Percentiles rank a stretch among this genome's conserved stretches.
These are phyloP conservation scores for Hordeum vulgare DNA, from an alignment of 176 grass and related monocot genomes.

Conservation along the genomic window MorexV3_pseudomolecules_assembly NC_058524.1:109759372-109759871, in stretches of 20 bases:
- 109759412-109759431: background rate
- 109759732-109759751: constrained; percentile 61
- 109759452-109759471: background rate
- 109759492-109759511: background rate
- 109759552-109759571: background rate
- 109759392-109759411: background rate
- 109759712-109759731: constrained; percentile 47
- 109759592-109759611: background rate
- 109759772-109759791: constrained; percentile 60
- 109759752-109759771: constrained; percentile 63
- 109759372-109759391: background rate
- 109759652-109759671: constrained; percentile 83
- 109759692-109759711: constrained; percentile 53
- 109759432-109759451: background rate
- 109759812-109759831: constrained; percentile 61
- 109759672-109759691: constrained; percentile 83
- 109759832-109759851: constrained; percentile 85
- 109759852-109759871: constrained; percentile 78
- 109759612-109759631: background rate
- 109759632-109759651: background rate
- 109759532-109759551: background rate
- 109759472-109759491: background rate
- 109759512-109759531: background rate
- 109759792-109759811: constrained; percentile 75
- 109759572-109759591: background rate